Evolutionary conservation across 1,139 yeast species (phyloP), one percentile per base, ranked within the genome.

Genomic region (Entelexis paramagnoliae): DNA sequence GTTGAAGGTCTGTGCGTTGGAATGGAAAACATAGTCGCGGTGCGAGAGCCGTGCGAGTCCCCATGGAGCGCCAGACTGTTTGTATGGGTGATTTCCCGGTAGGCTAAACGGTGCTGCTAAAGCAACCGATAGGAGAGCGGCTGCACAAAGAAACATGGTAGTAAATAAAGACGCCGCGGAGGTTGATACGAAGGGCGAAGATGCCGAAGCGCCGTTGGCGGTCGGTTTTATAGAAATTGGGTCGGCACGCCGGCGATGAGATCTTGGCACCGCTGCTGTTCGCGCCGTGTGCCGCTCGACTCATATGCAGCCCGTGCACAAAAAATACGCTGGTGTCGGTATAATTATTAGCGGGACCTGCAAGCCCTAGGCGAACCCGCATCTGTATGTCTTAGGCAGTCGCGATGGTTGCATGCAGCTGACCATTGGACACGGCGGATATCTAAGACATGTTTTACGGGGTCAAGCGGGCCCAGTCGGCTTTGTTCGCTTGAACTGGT

Each of bases 1-100:
- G 24, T n/a, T 26, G 20, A 32, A 33, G 3, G 48, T 33, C n/a
- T 19, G 5, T 5, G 39, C 52, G 68, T 83, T 81, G 76, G 83
- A 84, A 74, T 82, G 83, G 51, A 84, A 74, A 54, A 82, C 81
- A 60, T 85, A 75, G 54, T 82, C 77, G 66, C 94, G 80, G 72
- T 88, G 96, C 46, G 96, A 85, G 56, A 89, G 77, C 72, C 97
- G 81, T 44, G 97, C 91, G 60, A 85, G 74, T 59, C 93, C 94
- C 94, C 93, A 83, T 50, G 91, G 89, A 42, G 95, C 91, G 58
- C 87, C 87, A 62, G 78, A 77, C 72, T 87, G 89, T 50, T 77
- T 41, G 26, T 17, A 17, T 6, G 24, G 2, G 16, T 2, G 10
- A 11, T 19, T 22, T 4, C 29, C 45, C 7, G 35, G n/a, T 16